Evolutionary conservation across 2,329 filamentous ascomycete genomes (phyloP).

Genomic region (Trichoderma sp.): DNA sequence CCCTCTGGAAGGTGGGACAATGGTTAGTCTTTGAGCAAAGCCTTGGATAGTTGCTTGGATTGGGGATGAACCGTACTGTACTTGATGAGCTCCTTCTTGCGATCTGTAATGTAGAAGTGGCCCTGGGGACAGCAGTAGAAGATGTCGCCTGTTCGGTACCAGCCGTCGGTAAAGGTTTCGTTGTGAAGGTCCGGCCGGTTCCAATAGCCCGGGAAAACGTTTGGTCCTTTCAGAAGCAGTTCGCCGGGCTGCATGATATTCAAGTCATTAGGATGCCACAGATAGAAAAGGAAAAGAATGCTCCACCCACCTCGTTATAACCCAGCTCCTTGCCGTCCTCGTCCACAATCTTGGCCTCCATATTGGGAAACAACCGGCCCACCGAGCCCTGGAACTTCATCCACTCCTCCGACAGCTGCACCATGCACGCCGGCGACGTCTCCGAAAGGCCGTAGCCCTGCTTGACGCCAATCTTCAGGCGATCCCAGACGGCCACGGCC

Average conservation of each 20-base stretch:
- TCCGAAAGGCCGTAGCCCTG: conserved; percentile 92
- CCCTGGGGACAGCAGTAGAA: conserved; percentile 75
- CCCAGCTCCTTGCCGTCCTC: conserved; percentile 58
- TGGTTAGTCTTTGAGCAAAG: no score
- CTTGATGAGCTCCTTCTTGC: conserved; percentile 68
- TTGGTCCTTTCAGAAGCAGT: conserved; percentile 76
- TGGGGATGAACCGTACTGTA: conserved; percentile 45
- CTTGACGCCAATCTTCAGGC: conserved; percentile 79
- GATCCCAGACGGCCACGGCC: conserved; percentile 71
- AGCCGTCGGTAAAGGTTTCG: conserved; percentile 75
- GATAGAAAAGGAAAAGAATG: not conserved
- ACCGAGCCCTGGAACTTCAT: conserved; percentile 73
- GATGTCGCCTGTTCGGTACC: conserved; percentile 89
- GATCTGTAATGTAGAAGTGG: conserved; percentile 89
- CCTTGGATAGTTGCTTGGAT: conserved; percentile 23
- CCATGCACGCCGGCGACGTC: conserved; percentile 77
- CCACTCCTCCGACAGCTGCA: conserved; percentile 76
- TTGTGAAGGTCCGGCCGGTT: conserved; percentile 71
- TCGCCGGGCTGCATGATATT: conserved; percentile 54
- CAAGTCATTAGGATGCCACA: not conserved
- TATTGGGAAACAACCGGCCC: conserved; percentile 75
- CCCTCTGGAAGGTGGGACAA: conserved; percentile 50
- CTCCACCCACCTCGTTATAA: conserved; percentile 45
- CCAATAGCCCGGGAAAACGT: conserved; percentile 77
- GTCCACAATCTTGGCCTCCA: conserved; percentile 79